Evolutionary conservation across 2,329 filamentous ascomycete genomes (phyloP), one percentile per base, ranked within the genome.

Genomic region (Alternaria solani): DNA sequence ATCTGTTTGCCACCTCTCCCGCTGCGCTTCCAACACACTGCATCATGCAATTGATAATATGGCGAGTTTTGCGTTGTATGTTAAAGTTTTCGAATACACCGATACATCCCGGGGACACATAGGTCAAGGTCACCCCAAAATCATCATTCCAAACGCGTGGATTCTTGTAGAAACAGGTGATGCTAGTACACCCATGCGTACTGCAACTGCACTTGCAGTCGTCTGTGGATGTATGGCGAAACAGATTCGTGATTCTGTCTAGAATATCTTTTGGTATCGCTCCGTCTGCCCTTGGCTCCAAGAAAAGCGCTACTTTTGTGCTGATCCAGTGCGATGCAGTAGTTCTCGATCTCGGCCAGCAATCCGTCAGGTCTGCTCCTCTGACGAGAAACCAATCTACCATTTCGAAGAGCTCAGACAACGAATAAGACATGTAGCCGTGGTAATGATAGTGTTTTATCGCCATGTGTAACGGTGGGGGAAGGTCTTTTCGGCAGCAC

Each of bases 231-330:
- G 42, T 28, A 5, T 44, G 23, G 9, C 3, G 42, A 9, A 44
- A 44, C 8, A 9, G 4, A 9, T n/a, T 14, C 26, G 41, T 23
- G 20, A 26, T 11, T 2, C 2, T 14, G 16, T 43, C 8, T 12
- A 7, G 26, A 9, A 7, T 2, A 26, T 26, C 12, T 7, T 43
- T 6, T 28, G 23, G 7, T 2, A 16, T n/a, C 0, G 23, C 41
- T n/a, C 4, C 1, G 12, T 2, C 5, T 2, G 0, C 4, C 1
- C 0, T 14, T 25, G 39, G 14, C 0, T 2, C 5, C 12, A 8
- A 38, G 6, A n/a, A n/a, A 2, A 2, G 2, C n/a, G 41, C 12
- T 14, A 7, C 41, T 7, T 16, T 5, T 26, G 7, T 2, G 41
- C 41, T 42, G 6, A 25, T 4, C 1, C 14, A 16, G 26, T 43